Base-by-base conservation (phyloP, 1,284 basidiomycete species). In the Schizophyllum amplum region DNA sequence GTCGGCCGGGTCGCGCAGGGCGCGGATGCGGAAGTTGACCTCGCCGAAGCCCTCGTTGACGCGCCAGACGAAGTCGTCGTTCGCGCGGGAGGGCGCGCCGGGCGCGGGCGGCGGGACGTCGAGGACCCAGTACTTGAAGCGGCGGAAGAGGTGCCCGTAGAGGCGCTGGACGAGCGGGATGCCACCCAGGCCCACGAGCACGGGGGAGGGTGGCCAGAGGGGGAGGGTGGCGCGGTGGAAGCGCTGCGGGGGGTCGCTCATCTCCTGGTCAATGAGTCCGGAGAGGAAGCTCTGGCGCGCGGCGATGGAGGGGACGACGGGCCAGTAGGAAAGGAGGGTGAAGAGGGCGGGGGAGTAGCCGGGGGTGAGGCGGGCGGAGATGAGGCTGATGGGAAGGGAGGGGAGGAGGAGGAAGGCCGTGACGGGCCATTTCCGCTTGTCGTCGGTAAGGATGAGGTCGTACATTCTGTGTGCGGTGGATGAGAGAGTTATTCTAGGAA, bases 381-480 rank as follows among this genome's bases (percentile, higher is more conserved):
- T 68, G 61, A 86, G 77, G 24, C 73, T 73, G 54, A 84, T 64
- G 0, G 84, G 82, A 54, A 86, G 77, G 42, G 83, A 64, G 4
- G 82, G 87, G 15, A 92, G 81, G 65, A 90, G 84, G 66, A 90
- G 67, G 69, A 78, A 86, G 26, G 86, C 83, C 50, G 82, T 78
- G 79, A 82, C 82, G 0, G 85, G 82, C 85, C 89, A 87, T 51
- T 83, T 81, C 49, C 72, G 71, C 2, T 80, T 79, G 64, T 89
- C 82, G 56, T 86, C 79, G 0, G 82, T 80, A 13, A 90, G 69
- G 21, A 90, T 70, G 22, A 82, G 63, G 53, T 81, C 73, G 61
- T 77, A 84, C 75, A 84, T 80, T 64, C 82, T 83, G 59, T 22
- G 48, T 23, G 4, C 4, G 23, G 42, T 48, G n/a, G 53, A 4